A percentile compares a stretch with the other conserved stretches of the same genome.
phyloP scores from a whole-genome alignment of 2,329 filamentous ascomycete species.

The Claviceps purpurea region DNA sequence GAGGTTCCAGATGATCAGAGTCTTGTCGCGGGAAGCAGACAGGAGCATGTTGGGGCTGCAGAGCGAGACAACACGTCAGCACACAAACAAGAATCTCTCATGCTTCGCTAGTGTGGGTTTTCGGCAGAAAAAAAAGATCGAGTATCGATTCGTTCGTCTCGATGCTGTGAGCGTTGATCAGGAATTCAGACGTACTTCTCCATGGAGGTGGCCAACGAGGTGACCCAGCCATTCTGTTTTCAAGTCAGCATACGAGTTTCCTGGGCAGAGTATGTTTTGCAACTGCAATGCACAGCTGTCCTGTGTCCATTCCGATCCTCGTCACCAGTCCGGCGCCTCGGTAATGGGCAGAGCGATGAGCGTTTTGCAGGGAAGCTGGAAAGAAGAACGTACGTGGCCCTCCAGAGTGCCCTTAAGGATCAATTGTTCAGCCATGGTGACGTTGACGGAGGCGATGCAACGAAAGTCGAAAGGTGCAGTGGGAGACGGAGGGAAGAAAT shows the following conservation, averaged over 20 bases:
- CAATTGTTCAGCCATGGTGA: conserved; percentile 78
- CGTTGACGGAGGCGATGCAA: conserved; percentile 29
- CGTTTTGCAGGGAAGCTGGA: conserved; percentile 8
- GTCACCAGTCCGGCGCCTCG: conserved; percentile 3
- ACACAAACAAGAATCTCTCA: background rate
- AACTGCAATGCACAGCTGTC: background rate
- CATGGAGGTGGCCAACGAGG: conserved; percentile 92
- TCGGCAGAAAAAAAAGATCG: conserved; percentile 1
- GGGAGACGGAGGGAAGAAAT: conserved; percentile 22
- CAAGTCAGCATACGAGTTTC: conserved; percentile 12
- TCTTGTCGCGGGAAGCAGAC: conserved; percentile 95
- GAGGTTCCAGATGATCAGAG: conserved; percentile 99
- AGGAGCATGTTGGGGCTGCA: conserved; percentile 96
- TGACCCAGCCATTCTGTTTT: conserved; percentile 85
- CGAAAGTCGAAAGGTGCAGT: conserved; percentile 15
- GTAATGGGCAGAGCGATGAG: conserved; percentile 5
- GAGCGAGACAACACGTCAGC: conserved; percentile 12
- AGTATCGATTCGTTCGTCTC: conserved; percentile 1
- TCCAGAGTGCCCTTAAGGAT: conserved; percentile 94
- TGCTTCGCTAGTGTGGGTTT: background rate
- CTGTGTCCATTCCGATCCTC: background rate
- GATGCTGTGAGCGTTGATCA: background rate
- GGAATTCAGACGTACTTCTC: conserved; percentile 62
- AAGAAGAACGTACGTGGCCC: conserved; percentile 62
- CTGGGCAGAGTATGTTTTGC: background rate